Evolutionary conservation across 805 yeast genomes (phyloP), one percentile per base, ranked within the genome.

Genomic region (Candida argentea): DNA sequence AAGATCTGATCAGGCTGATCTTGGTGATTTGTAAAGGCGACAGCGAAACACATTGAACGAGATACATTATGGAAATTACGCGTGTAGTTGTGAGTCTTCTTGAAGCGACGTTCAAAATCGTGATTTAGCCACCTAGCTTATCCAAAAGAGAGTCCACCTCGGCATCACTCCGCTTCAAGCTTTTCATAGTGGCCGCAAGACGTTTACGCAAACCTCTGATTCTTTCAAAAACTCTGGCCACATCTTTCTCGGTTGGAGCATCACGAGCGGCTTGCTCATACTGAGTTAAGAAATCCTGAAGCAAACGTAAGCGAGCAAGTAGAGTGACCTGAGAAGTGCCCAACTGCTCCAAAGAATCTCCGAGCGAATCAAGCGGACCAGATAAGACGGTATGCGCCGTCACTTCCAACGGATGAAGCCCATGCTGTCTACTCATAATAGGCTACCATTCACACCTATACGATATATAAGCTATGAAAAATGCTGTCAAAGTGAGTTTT

Each of bases 371-470:
- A 6, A 74, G 47, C 2, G 79, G 66, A 1, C 69, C 67, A 18
- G 73, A 73, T 5, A 74, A 42, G 2, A 74, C 44, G 6, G 71
- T 51, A 35, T 74, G 81, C 0, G 74, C 77, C 2, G 73, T 62
- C 16, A 73, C 53, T 35, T 74, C 82, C 24, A 74, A 61, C 0
- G 79, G 77, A 42, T 74, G 80, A n/a, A n/a, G n/a, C n/a, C n/a
- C n/a, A n/a, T n/a, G n/a, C n/a, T n/a, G n/a, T n/a, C n/a, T n/a
- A n/a, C n/a, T n/a, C n/a, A n/a, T n/a, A n/a, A n/a, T n/a, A n/a
- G n/a, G n/a, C n/a, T n/a, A n/a, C n/a, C n/a, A n/a, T n/a, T n/a
- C n/a, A n/a, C n/a, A n/a, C n/a, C n/a, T n/a, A n/a, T n/a, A n/a
- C n/a, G n/a, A n/a, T n/a, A n/a, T n/a, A n/a, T n/a, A n/a, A n/a